Evolutionary conservation across 495 filamentous ascomycete species (phyloP).

Genomic region (Cetradonia linearis): DNA sequence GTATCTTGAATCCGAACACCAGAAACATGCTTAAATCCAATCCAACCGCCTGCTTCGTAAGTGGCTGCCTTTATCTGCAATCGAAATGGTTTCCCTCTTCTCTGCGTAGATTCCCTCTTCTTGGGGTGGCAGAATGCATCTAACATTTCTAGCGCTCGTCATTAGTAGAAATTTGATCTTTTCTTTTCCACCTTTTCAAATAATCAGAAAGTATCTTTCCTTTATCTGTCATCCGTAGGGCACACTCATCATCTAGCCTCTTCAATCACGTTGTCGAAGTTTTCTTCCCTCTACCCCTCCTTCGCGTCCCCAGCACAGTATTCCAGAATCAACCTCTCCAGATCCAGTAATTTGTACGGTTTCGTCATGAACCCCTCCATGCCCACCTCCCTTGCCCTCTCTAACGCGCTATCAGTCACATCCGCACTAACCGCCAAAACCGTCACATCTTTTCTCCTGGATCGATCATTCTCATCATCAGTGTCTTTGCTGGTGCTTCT

Average conservation of each 20-base stretch:
- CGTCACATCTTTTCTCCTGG: slow-evolving; percentile 23
- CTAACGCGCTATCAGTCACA: slow-evolving; percentile 56
- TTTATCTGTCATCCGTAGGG: not conserved
- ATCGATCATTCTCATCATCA: slow-evolving; percentile 19
- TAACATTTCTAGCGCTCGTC: not conserved
- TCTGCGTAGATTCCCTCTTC: too few relatives aligned
- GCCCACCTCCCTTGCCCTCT: slow-evolving; percentile 53
- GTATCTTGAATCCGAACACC: not conserved
- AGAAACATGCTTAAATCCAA: not conserved
- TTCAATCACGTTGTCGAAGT: not conserved
- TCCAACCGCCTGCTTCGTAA: not conserved
- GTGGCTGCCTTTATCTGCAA: not conserved
- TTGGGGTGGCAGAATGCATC: not conserved
- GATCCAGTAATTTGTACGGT: slow-evolving; percentile 62
- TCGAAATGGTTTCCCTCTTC: too few relatives aligned
- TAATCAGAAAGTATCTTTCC: not conserved
- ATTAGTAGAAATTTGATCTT: not conserved
- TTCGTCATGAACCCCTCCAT: slow-evolving; percentile 75
- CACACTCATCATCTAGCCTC: not conserved
- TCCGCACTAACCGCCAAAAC: slow-evolving; percentile 71
- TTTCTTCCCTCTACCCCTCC: not conserved
- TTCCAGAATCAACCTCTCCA: slow-evolving; percentile 56
- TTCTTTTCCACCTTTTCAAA: not conserved
- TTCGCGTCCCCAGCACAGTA: slow-evolving; percentile 37
- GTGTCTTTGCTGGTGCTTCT: slow-evolving; percentile 7